Evolutionary conservation across 1,284 basidiomycete genomes (phyloP), one percentile per base, ranked within the genome.

Genomic region (Mycosarcoma maydis): DNA sequence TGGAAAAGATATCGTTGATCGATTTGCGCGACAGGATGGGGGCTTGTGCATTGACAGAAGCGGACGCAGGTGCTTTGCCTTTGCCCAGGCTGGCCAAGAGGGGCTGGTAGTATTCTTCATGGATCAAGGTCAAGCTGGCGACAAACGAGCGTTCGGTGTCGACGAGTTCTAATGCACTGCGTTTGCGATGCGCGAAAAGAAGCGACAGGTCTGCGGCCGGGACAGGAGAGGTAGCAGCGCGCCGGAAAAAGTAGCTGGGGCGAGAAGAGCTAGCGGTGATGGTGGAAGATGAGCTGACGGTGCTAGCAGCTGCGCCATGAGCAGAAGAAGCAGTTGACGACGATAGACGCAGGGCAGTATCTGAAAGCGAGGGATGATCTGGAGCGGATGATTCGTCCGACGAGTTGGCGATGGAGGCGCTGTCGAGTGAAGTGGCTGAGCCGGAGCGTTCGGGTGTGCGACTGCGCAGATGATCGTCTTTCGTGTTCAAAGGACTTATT

Each of bases 1-100:
- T 94, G 67, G 89, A 89, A 81, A 95, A 95, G 43, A 94, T 85
- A 16, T 88, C 86, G 3, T 87, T 88, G 61, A 94, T 85, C 43
- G 88, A 87, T 13, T 86, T 83, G 56, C 90, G 87, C 52, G 87
- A 85, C 44, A 94, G 85, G 17, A 93, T 83, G 6, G 90, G 88
- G 11, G 86, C 84, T 5, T 87, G 72, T 3, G 87, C 87, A 65
- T 89, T 88, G 57, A 91, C 82, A 6, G 90, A 37, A 9, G 36
- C 36, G 19, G 36, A 20, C 19, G 84, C 84, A 67, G 92, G 20
- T n/a, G 23, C 24, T 41, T 52, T 57, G 47, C 55, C 36, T 47
- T 57, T 58, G 34, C 51, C 56, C 23, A 70, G 49, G n/a, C 57
- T 58, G 17, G 56, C 43, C 33, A 67, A 40, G 24, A 80, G 64